Evolutionary conservation across 192 early-diverging fungal species (phyloP).

Genomic region (Backusella circina): DNA sequence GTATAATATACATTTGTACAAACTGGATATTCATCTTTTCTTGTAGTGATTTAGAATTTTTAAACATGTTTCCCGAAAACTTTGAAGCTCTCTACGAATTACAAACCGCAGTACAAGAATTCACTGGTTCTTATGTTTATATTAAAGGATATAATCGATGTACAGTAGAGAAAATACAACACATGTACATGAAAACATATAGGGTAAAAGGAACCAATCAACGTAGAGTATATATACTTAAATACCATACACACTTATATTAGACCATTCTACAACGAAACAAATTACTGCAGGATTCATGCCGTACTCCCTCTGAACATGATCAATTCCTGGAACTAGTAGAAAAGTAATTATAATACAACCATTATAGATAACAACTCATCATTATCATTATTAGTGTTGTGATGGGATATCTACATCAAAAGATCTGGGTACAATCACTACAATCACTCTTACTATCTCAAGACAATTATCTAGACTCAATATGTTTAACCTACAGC

Average conservation of each 20-base stretch:
- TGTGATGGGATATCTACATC: slow-evolving; percentile 44
- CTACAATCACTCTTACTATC: slow-evolving; percentile 37
- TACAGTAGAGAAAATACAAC: slow-evolving; percentile 46
- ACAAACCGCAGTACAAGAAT: slow-evolving; percentile 44
- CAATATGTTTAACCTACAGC: slow-evolving; percentile 34
- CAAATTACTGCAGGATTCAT: slow-evolving; percentile 19
- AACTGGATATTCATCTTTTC: not conserved
- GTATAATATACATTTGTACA: not conserved
- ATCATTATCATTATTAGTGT: slow-evolving; percentile 32
- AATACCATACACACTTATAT: not conserved
- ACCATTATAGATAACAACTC: not conserved
- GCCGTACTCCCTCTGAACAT: slow-evolving; percentile 36
- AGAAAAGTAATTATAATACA: slow-evolving; percentile 42
- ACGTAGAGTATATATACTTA: not conserved
- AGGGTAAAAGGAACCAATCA: slow-evolving; percentile 21
- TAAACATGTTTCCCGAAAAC: slow-evolving; percentile 40
- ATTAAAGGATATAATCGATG: slow-evolving; percentile 48
- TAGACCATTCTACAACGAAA: slow-evolving; percentile 24
- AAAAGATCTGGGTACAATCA: slow-evolving; percentile 52
- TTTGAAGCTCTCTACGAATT: slow-evolving; percentile 35
- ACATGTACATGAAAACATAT: slow-evolving; percentile 44
- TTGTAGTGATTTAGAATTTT: slow-evolving; percentile 44
- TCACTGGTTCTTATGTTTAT: slow-evolving; percentile 54
- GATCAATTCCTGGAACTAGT: slow-evolving; percentile 45
- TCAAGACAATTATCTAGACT: slow-evolving; percentile 40